These are phyloP conservation scores for Raphanus hybrid DNA, from an alignment of 441 rosid species.

Conservation along the genomic window DNA sequence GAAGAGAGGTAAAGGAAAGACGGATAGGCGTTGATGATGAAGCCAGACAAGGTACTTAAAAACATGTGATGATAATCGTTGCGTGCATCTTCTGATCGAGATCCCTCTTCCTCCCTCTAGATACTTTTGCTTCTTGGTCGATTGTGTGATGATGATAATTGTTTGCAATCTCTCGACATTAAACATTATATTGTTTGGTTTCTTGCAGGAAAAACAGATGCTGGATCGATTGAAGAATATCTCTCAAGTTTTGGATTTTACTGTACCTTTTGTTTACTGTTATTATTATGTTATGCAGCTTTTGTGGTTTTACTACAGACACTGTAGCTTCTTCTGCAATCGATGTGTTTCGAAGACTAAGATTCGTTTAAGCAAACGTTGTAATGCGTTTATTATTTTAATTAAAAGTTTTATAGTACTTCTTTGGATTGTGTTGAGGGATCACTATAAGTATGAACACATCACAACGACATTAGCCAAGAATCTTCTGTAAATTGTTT, in stretches of 20 bases:
- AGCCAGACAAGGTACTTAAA: background rate
- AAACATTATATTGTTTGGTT: background rate
- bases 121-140: background rate
- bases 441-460: background rate
- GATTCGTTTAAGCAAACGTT: conserved; percentile 17
- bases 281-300: conserved; percentile 10
- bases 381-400: conserved; percentile 7
- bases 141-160: background rate
- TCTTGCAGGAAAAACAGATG: background rate
- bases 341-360: background rate
- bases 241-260: background rate
- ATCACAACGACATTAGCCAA: background rate
- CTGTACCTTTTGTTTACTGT: background rate
- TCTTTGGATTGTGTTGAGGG: background rate
- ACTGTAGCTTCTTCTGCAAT: conserved; percentile 10
- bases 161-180: background rate
- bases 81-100: background rate
- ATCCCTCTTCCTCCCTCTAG: background rate
- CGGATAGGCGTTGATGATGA: background rate
- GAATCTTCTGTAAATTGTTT: background rate
- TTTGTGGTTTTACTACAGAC: conserved; percentile 24
- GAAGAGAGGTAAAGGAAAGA: conserved; percentile 7
- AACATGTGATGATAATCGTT: background rate
- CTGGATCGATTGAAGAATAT: background rate
- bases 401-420: background rate